Percentiles rank a stretch among this genome's conserved stretches.
Evolutionary conservation across 2,329 filamentous ascomycete genomes (phyloP).

Genomic region (Fusarium buxicola): DNA sequence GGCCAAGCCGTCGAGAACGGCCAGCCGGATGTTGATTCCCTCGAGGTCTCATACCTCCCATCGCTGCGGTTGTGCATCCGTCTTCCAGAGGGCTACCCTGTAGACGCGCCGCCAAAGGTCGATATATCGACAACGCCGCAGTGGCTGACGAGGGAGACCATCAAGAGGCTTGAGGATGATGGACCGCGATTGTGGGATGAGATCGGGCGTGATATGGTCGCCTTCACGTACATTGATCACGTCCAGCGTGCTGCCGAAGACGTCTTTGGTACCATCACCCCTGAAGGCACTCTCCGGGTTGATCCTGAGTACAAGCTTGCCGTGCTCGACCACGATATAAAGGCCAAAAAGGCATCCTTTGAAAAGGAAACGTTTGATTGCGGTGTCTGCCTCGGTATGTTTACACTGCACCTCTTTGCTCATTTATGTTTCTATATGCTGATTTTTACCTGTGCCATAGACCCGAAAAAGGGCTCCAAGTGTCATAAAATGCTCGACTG

Average conservation of each 20-base stretch:
- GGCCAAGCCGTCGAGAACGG: slow-evolving; percentile 24
- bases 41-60: slow-evolving; percentile 68
- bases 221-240: slow-evolving; percentile 73
- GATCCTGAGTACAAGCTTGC: slow-evolving; percentile 72
- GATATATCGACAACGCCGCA: slow-evolving; percentile 64
- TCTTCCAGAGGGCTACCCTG: slow-evolving; percentile 70
- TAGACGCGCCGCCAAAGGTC: slow-evolving; percentile 62
- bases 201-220: slow-evolving; percentile 67
- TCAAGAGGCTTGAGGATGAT: slow-evolving; percentile 64
- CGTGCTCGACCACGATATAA: slow-evolving; percentile 82
- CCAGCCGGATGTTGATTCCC: slow-evolving; percentile 55
- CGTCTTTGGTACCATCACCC: slow-evolving; percentile 68
- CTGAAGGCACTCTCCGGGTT: slow-evolving; percentile 62
- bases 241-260: slow-evolving; percentile 68
- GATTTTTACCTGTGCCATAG: slow-evolving; percentile 52
- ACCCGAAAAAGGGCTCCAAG: slow-evolving; percentile 86
- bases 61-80: slow-evolving; percentile 64
- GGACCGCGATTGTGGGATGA: slow-evolving; percentile 70
- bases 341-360: slow-evolving; percentile 79
- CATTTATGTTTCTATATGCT: background rate
- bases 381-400: slow-evolving; percentile 78
- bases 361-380: slow-evolving; percentile 89
- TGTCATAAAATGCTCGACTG: slow-evolving; percentile 89
- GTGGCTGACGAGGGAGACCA: slow-evolving; percentile 65
- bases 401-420: background rate